A percentile compares a stretch with the other conserved stretches of the same genome.
These are phyloP conservation scores for Blastobotrys parvus DNA, from an alignment of 805 yeast species.

Conservation along the genomic window DNA sequence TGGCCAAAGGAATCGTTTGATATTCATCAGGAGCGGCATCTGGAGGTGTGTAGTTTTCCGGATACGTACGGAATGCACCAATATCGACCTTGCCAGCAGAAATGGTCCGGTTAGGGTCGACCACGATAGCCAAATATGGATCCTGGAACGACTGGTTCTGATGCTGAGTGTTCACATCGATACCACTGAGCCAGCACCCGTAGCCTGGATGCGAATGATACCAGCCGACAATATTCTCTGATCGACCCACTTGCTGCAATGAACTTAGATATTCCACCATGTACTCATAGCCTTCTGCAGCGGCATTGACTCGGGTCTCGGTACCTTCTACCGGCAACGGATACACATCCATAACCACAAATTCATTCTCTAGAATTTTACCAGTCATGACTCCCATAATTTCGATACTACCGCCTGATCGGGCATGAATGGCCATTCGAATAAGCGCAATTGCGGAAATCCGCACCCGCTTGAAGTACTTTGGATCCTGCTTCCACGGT, in stretches of 20 bases:
- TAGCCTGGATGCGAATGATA: conserved; percentile 96
- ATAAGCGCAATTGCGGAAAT: conserved; percentile 63
- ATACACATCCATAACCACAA: conserved; percentile 64
- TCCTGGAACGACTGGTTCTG: conserved; percentile 85
- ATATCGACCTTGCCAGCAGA: conserved; percentile 63
- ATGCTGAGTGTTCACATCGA: conserved; percentile 83
- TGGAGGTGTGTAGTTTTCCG: conserved; percentile 29
- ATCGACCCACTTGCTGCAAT: conserved; percentile 40
- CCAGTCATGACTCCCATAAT: conserved; percentile 96
- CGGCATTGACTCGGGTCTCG: conserved; percentile 92
- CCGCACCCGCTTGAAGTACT: conserved; percentile 52
- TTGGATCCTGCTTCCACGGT: conserved; percentile 40
- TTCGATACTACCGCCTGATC: conserved; percentile 79
- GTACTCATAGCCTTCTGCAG: conserved; percentile 86
- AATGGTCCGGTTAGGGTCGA: conserved; percentile 69
- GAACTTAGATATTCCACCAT: conserved; percentile 76
- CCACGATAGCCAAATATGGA: conserved; percentile 81
- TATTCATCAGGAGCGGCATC: conserved; percentile 12
- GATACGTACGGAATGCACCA: conserved; percentile 79
- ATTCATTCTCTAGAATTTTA: conserved; percentile 42
- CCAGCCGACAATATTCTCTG: conserved; percentile 89
- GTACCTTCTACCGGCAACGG: conserved; percentile 93
- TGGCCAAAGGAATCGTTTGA: conserved; percentile 38
- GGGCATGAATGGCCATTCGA: conserved; percentile 74
- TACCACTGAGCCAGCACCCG: conserved; percentile 93